These are phyloP conservation scores for Kalmusia sp. DNA, from an alignment of 2,329 filamentous ascomycete genomes.

Conservation along the genomic window DNA sequence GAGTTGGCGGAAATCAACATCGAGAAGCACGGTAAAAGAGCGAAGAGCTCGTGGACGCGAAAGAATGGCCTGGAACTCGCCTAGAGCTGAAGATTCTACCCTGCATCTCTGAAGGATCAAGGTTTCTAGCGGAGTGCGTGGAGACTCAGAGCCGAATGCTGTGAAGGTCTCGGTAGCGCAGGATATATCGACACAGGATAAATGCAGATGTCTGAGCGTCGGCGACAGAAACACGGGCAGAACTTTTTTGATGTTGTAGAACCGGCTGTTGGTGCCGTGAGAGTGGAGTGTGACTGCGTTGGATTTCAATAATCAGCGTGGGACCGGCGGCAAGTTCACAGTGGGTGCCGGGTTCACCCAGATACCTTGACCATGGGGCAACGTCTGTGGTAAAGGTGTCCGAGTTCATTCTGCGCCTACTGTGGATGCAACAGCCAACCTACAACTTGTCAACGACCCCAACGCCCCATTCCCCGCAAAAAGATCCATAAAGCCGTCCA, in stretches of 20 bases:
- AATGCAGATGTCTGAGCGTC: neutral
- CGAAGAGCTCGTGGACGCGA: conserved; percentile 3
- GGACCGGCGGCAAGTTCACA: no score
- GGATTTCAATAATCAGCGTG: neutral
- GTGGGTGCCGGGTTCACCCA: no score
- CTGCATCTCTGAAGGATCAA: conserved; percentile 7
- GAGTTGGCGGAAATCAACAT: neutral
- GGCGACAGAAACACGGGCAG: conserved; percentile 1
- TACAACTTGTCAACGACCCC: conserved; percentile 3
- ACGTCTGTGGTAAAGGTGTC: no score
- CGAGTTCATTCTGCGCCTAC: no score
- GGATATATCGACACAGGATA: conserved; percentile 1
- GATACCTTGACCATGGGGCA: no score
- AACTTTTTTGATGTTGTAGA: neutral
- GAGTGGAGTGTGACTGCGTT: conserved; percentile 6
- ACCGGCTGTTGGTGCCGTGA: neutral
- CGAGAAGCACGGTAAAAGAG: conserved; percentile 1
- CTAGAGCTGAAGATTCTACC: neutral
- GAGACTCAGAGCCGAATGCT: neutral
- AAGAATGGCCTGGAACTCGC: neutral
- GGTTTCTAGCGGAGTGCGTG: conserved; percentile 8
- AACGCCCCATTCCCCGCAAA: neutral
- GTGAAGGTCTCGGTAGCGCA: neutral
- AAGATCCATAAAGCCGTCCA: neutral
- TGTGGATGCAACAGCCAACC: neutral